Evolutionary conservation across 2,329 filamentous ascomycete species (phyloP).

Genomic region (Ascochyta koolunga): DNA sequence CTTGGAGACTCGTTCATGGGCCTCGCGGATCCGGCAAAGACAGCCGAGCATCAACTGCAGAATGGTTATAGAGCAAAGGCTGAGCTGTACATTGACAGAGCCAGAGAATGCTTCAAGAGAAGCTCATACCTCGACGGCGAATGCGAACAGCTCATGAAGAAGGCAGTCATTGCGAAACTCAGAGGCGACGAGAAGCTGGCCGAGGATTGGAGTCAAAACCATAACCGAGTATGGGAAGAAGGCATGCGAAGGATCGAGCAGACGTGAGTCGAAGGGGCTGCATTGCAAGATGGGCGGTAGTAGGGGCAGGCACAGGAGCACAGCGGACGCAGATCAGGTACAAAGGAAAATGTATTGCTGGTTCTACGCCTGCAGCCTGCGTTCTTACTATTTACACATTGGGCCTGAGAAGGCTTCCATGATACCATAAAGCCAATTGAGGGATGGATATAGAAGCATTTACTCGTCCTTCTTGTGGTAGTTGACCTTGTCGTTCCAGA

Average conservation of each 20-base stretch:
- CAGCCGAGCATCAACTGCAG: constrained; percentile 21
- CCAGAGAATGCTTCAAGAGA: constrained; percentile 60
- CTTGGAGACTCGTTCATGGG: constrained; percentile 83
- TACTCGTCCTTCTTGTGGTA: constrained; percentile 89
- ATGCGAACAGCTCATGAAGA: constrained; percentile 82
- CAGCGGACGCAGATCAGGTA: constrained; percentile 16
- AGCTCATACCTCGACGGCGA: constrained; percentile 73
- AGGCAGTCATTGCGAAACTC: constrained; percentile 75
- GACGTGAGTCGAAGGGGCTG: neutral
- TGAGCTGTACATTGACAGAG: constrained; percentile 45
- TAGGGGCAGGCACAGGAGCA: neutral
- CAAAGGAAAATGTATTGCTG: constrained; percentile 44
- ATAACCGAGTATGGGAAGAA: constrained; percentile 45
- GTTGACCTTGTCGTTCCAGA: constrained; percentile 95
- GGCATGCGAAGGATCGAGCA: constrained; percentile 24
- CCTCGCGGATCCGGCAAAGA: constrained; percentile 62
- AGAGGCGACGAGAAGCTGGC: constrained; percentile 54
- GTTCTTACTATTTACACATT: constrained; percentile 36
- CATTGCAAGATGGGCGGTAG: constrained; percentile 1
- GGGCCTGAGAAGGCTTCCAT: constrained; percentile 19
- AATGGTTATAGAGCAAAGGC: constrained; percentile 37
- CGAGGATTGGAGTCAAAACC: constrained; percentile 47
- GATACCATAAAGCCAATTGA: constrained; percentile 4
- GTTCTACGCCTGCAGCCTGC: constrained; percentile 27
- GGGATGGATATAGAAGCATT: constrained; percentile 20